phyloP scores from a whole-genome alignment of 768 basidiomycete genomes.

The Chlorophyllum brunneum region DNA sequence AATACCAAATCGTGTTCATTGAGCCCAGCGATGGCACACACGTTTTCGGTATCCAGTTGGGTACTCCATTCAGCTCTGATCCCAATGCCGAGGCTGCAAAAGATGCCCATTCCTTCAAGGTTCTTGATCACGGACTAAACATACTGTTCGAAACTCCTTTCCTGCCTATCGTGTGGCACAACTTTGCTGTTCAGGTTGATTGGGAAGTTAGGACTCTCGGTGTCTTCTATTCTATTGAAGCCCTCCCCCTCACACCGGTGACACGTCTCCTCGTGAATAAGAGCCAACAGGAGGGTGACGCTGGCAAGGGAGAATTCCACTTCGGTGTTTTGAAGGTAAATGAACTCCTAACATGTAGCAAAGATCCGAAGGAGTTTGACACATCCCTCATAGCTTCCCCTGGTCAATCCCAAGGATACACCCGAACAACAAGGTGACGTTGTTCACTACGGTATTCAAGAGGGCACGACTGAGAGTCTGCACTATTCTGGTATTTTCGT shows the following conservation, averaged over 20 bases:
- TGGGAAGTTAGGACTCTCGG: slow-evolving; percentile 48
- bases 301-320: slow-evolving; percentile 57
- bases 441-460: slow-evolving; percentile 55
- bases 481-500: slow-evolving; percentile 60
- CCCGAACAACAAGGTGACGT: slow-evolving; percentile 49
- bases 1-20: slow-evolving; percentile 63
- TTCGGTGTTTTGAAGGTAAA: slow-evolving; percentile 56
- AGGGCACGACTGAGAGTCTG: slow-evolving; percentile 50
- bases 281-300: slow-evolving; percentile 33
- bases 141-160: slow-evolving; percentile 49
- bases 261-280: slow-evolving; percentile 38
- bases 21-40: slow-evolving; percentile 58
- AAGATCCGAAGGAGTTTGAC: neutral
- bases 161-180: slow-evolving; percentile 45
- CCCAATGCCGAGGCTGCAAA: slow-evolving; percentile 37
- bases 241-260: slow-evolving; percentile 34
- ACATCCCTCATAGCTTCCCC: slow-evolving; percentile 38
- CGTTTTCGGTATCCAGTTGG: slow-evolving; percentile 57
- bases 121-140: slow-evolving; percentile 51
- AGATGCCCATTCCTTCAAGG: slow-evolving; percentile 47
- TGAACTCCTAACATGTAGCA: neutral
- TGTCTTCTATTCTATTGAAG: slow-evolving; percentile 48
- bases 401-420: slow-evolving; percentile 44
- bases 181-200: slow-evolving; percentile 55
- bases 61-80: slow-evolving; percentile 54